Evolutionary conservation across 176 grass and related monocot species (phyloP), one percentile per base, ranked within the genome.

Genomic region (Hsuehochloa calcarea): DNA sequence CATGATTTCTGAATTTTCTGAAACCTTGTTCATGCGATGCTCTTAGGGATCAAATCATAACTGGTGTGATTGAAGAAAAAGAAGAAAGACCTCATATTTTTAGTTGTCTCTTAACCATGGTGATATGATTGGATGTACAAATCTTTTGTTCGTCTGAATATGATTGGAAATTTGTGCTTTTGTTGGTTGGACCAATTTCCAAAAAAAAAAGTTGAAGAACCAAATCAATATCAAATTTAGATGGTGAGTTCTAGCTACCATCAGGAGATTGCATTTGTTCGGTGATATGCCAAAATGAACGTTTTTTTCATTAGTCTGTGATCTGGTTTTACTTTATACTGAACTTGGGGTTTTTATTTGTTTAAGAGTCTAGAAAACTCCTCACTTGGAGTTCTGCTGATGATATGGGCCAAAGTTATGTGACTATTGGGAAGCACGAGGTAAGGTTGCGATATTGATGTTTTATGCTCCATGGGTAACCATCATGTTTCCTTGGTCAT

Each of bases 401-500:
- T n/a, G n/a, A n/a, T n/a, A n/a, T n/a, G n/a, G n/a, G 96, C 29
- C 93, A 95, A 88, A 98, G 96, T 77, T 98, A 95, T 75, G 87
- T 98, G 78, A 95, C 96, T 65, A 84, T 93, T 68, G 96, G 96
- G 65, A 98, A 95, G 72, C 96, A 98, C 38, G 96, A 95, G 96
- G 96, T 98, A 89, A 60, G 75, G 66, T 12, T 59, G 35, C 11
- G 62, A 29, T 49, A 59, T 56, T 78, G 44, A 50, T 84, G 47
- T 40, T 83, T 35, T 73, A 81, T 84, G 35, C 81, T 81, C 63
- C 37, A 37, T 37, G 37, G 37, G 37, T 37, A 37, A 37, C 37
- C 37, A 37, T 37, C 37, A 37, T 37, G 37, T 37, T 37, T 37
- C 37, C 37, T 37, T 37, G 37, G 37, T 37, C 37, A 37, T 37